phyloP scores from a whole-genome alignment of 805 yeast genomes.

The Monosporozyma servazzii region DNA sequence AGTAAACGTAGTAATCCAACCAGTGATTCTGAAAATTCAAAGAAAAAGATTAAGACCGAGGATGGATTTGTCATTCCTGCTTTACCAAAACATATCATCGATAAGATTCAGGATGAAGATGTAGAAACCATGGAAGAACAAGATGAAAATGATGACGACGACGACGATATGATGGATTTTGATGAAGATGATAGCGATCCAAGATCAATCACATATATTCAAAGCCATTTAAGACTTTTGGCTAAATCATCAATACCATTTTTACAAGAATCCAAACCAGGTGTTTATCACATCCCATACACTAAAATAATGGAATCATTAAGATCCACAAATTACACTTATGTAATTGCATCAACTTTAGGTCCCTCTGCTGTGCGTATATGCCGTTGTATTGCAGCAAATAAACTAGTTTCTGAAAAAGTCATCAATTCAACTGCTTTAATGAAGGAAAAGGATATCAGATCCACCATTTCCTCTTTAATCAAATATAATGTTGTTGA shows the following conservation, averaged over 20 bases:
- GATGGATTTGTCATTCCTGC: slow-evolving; percentile 29
- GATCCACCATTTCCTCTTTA: slow-evolving; percentile 59
- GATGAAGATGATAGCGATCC: slow-evolving; percentile 28
- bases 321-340: slow-evolving; percentile 45
- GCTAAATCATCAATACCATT: slow-evolving; percentile 46
- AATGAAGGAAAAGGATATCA: slow-evolving; percentile 65
- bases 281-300: slow-evolving; percentile 54
- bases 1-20: slow-evolving; percentile 25
- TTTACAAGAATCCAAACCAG: slow-evolving; percentile 47
- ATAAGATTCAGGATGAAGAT: slow-evolving; percentile 10
- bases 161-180: slow-evolving; percentile 28
- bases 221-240: slow-evolving; percentile 62
- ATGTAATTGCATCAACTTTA: slow-evolving; percentile 48
- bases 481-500: slow-evolving; percentile 67
- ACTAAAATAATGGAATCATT: slow-evolving; percentile 39
- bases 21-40: slow-evolving; percentile 8
- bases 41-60: slow-evolving; percentile 37
- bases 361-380: slow-evolving; percentile 65
- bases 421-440: slow-evolving; percentile 65
- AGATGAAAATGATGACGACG: slow-evolving; percentile 19
- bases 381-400: slow-evolving; percentile 62
- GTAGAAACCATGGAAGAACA: slow-evolving; percentile 22
- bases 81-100: slow-evolving; percentile 16
- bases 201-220: slow-evolving; percentile 32
- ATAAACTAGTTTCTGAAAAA: slow-evolving; percentile 76